A percentile compares a stretch with the other conserved stretches of the same genome.
Conservation (phyloP, 2,329 filamentous ascomycete species). For the Alternaria alternata region DNA sequence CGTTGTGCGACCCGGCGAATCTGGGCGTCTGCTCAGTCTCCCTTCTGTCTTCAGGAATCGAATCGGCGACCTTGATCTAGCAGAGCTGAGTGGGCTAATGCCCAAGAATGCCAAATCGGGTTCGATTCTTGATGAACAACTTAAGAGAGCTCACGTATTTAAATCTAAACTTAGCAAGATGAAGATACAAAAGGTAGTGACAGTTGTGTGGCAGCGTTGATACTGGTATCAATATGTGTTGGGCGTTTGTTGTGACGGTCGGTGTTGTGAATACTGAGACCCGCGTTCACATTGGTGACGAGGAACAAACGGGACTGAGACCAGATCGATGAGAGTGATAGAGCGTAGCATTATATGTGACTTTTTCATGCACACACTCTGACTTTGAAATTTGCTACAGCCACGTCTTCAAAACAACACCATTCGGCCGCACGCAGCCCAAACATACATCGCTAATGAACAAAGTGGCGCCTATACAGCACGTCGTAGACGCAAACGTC, state of each 20-base stretch:
- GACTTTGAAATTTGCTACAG: not conserved
- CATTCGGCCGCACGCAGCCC: not conserved
- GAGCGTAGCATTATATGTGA: not conserved
- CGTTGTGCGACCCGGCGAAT: not conserved
- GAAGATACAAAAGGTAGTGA: not conserved
- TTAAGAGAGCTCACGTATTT: not conserved
- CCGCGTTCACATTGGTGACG: constrained; percentile 8
- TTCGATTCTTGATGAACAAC: constrained; percentile 3
- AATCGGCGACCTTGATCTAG: not conserved
- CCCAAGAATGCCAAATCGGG: not conserved
- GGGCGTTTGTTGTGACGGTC: constrained; percentile 10
- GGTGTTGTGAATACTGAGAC: constrained; percentile 3
- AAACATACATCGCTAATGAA: not conserved
- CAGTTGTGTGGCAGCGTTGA: not conserved
- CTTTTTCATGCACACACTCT: not conserved
- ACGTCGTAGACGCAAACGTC: not conserved
- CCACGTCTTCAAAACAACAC: not conserved
- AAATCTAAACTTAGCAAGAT: not conserved
- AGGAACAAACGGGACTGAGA: not conserved
- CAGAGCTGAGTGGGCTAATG: not conserved
- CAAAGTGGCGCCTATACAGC: constrained; percentile 8
- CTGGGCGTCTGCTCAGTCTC: constrained; percentile 8
- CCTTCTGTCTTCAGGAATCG: constrained; percentile 9
- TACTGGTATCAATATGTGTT: not conserved
- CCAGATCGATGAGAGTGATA: not conserved